Evolutionary conservation across 345 rosid species (phyloP).

Genomic region (Sapria himalayana): DNA sequence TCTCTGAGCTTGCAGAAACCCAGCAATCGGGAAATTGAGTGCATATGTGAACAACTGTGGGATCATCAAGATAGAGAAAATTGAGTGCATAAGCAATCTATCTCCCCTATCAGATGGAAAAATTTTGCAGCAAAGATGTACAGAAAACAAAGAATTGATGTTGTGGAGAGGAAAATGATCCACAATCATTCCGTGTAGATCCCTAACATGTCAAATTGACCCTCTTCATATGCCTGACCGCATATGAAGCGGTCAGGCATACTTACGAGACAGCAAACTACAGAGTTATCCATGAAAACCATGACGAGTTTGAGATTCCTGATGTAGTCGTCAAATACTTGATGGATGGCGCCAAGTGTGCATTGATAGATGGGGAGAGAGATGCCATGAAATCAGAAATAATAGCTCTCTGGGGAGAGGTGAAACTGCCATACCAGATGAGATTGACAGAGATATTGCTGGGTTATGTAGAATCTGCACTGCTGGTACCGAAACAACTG

Average conservation of each 20-base stretch:
- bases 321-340: conserved; percentile 53
- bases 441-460: no score
- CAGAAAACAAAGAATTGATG: conserved; percentile 27
- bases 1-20: conserved; percentile 82
- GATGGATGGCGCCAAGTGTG: conserved; percentile 79
- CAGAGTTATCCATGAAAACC: conserved; percentile 67
- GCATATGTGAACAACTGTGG: conserved; percentile 77
- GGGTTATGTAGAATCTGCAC: no score
- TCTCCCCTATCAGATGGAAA: conserved; percentile 50
- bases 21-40: conserved; percentile 52
- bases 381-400: no score
- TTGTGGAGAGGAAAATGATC: conserved; percentile 50
- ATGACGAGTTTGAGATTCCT: conserved; percentile 60
- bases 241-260: no score
- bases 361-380: conserved; percentile 64
- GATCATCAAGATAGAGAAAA: conserved; percentile 55
- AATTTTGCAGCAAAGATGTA: conserved; percentile 42
- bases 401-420: no score
- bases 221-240: conserved; percentile 86
- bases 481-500: no score
- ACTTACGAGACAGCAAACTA: no score
- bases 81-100: conserved; percentile 38
- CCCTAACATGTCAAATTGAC: conserved; percentile 69
- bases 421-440: no score
- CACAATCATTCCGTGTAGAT: conserved; percentile 79